Percentiles rank a stretch among this genome's conserved stretches.
phyloP scores from a whole-genome alignment of 2,329 filamentous ascomycete species.

The Zelopaecilomyces penicillatus region DNA sequence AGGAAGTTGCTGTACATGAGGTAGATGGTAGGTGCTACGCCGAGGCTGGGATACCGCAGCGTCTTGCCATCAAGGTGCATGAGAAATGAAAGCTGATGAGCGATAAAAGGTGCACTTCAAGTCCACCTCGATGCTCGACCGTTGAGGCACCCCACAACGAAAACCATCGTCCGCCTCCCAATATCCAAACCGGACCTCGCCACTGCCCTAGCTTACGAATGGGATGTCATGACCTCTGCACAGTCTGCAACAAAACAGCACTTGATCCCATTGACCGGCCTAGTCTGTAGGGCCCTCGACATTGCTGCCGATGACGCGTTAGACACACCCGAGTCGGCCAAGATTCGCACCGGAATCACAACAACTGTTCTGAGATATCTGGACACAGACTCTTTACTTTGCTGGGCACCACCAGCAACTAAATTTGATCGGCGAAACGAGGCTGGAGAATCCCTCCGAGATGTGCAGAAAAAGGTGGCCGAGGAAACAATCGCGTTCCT shows the following conservation, averaged over 20 bases:
- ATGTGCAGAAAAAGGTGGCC: conserved; percentile 62
- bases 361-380: conserved; percentile 73
- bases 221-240: conserved; percentile 75
- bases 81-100: not conserved
- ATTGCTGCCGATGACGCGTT: conserved; percentile 58
- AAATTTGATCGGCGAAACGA: conserved; percentile 39
- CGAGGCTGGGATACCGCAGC: no score
- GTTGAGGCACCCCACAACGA: conserved; percentile 67
- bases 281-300: conserved; percentile 75
- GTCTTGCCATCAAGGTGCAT: not conserved
- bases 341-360: conserved; percentile 56
- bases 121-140: conserved; percentile 72
- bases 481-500: conserved; percentile 65
- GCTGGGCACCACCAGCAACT: conserved; percentile 61
- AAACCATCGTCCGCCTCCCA: conserved; percentile 64
- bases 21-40: conserved; percentile 44
- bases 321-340: conserved; percentile 28
- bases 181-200: conserved; percentile 72
- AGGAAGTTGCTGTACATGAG: conserved; percentile 64
- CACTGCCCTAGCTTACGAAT: conserved; percentile 80
- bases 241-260: conserved; percentile 81
- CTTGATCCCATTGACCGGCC: conserved; percentile 81
- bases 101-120: conserved; percentile 35
- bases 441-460: conserved; percentile 53
- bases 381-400: conserved; percentile 84